Evolutionary conservation across 148 eudicot genomes (phyloP).

Genomic region (Fallopia convolvulus): DNA sequence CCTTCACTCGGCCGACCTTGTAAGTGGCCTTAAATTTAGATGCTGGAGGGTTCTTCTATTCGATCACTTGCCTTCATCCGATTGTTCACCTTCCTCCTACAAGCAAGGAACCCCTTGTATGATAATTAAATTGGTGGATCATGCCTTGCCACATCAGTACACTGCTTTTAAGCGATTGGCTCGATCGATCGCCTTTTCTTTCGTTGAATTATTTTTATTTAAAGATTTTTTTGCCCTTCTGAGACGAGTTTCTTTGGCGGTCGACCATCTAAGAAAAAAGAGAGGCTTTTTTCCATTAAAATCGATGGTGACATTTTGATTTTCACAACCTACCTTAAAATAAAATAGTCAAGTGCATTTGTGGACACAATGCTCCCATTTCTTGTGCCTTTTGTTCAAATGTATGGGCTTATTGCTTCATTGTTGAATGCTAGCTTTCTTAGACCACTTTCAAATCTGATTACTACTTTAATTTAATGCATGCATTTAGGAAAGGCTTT

Average conservation of each 20-base stretch:
- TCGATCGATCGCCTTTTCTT: neutral
- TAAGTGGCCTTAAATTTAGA: too few species aligned
- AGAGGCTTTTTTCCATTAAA: neutral
- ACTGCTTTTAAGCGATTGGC: neutral
- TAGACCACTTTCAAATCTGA: neutral
- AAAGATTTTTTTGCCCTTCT: neutral
- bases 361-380: slow-evolving; percentile 7
- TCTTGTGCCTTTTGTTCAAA: neutral
- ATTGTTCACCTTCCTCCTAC: too few species aligned
- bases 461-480: neutral
- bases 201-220: neutral
- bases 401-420: neutral
- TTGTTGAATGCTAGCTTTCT: slow-evolving; percentile 2
- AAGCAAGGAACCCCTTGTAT: too few species aligned
- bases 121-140: too few species aligned
- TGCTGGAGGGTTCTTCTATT: too few species aligned
- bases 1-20: too few species aligned
- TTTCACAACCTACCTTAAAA: neutral
- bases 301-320: neutral
- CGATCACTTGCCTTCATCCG: too few species aligned
- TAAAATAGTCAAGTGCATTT: neutral
- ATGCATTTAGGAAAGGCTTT: neutral
- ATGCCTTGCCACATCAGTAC: neutral
- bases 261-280: slow-evolving; percentile 2
- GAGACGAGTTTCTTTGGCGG: slow-evolving; percentile 5